Percentiles rank a stretch among this genome's conserved stretches.
Evolutionary conservation across 2,329 filamentous ascomycete genomes (phyloP).

Genomic region (Stachybotrys chlorohalonatus): DNA sequence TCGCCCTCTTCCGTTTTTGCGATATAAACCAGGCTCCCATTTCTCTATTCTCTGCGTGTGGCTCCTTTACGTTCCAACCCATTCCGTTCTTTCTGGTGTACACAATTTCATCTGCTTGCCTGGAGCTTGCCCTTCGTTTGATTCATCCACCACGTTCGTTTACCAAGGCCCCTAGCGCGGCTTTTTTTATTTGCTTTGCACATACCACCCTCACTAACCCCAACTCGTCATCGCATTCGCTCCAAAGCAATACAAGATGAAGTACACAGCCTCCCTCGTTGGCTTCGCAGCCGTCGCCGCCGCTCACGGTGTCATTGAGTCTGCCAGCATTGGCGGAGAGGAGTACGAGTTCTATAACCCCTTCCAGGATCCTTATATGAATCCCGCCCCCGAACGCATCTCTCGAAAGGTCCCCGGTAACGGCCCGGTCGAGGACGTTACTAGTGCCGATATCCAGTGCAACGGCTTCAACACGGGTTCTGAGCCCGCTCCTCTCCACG

Average conservation of each 20-base stretch:
- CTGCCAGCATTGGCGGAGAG: slow-evolving; percentile 31
- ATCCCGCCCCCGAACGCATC: slow-evolving; percentile 38
- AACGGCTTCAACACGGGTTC: slow-evolving; percentile 43
- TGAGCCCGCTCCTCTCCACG: slow-evolving; percentile 43
- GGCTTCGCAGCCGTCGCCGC: not conserved
- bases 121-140: too few relatives aligned
- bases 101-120: too few relatives aligned
- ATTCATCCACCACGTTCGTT: too few relatives aligned
- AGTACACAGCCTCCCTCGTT: not conserved
- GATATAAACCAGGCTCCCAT: too few relatives aligned
- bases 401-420: slow-evolving; percentile 51
- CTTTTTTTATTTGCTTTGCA: too few relatives aligned
- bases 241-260: not conserved
- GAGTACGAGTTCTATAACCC: slow-evolving; percentile 25
- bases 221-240: too few relatives aligned
- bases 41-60: too few relatives aligned
- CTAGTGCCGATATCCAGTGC: slow-evolving; percentile 44
- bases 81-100: too few relatives aligned
- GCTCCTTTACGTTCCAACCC: too few relatives aligned
- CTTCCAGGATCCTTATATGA: slow-evolving; percentile 32
- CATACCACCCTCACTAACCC: too few relatives aligned
- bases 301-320: slow-evolving; percentile 13
- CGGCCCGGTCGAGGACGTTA: slow-evolving; percentile 46
- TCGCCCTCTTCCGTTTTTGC: too few relatives aligned
- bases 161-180: too few relatives aligned